Evolutionary conservation across 2,329 filamentous ascomycete species (phyloP).

Genomic region (Aspergillus versicolor): DNA sequence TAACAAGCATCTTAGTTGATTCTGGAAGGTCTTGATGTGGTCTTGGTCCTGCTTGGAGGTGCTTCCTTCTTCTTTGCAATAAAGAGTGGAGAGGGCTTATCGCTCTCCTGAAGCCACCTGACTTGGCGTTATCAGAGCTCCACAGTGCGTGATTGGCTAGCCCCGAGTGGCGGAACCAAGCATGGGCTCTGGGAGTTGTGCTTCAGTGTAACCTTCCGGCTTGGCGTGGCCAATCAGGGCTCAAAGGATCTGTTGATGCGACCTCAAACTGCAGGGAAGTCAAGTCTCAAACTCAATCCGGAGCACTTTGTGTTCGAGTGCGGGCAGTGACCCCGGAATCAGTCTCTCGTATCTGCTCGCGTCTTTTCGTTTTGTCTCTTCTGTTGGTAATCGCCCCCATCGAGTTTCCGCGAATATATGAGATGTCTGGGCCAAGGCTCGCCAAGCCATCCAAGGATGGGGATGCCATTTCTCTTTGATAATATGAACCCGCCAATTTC

Average conservation of each 20-base stretch:
- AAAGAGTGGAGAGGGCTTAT: not conserved
- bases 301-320: not conserved
- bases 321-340: too few species aligned
- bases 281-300: not conserved
- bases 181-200: not conserved
- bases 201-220: constrained; percentile 4
- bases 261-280: not conserved
- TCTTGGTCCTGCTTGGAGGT: constrained; percentile 1
- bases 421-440: not conserved
- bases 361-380: not conserved
- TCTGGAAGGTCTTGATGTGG: constrained; percentile 8
- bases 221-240: constrained; percentile 2
- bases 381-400: not conserved
- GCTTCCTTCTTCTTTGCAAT: not conserved
- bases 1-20: not conserved
- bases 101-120: not conserved
- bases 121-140: not conserved
- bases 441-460: not conserved
- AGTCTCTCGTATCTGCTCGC: not conserved
- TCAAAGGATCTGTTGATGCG: not conserved
- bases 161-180: constrained; percentile 4
- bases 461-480: not conserved
- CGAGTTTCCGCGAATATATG: not conserved
- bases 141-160: not conserved
- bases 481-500: not conserved